phyloP scores from a whole-genome alignment of 257 asterid genomes.

The Linaria vulgaris region DNA sequence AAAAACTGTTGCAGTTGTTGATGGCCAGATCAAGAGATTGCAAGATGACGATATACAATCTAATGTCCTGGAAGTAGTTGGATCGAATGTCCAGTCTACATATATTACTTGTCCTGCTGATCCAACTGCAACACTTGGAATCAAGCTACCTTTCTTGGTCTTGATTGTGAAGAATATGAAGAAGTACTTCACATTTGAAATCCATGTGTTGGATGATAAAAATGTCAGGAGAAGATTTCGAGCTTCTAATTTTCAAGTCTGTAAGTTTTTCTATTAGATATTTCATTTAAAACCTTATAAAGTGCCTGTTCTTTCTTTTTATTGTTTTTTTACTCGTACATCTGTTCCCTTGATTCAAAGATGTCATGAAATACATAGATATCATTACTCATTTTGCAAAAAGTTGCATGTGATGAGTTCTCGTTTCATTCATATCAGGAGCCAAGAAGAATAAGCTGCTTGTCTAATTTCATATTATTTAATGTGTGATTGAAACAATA shows the following conservation, averaged over 20 bases:
- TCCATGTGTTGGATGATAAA: conserved; percentile 98
- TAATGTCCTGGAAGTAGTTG: conserved; percentile 77
- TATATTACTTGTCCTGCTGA: conserved; percentile 96
- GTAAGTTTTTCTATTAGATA: conserved; percentile 60
- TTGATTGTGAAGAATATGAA: conserved; percentile 80
- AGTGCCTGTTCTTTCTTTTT: conserved; percentile 4
- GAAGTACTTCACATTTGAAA: conserved; percentile 94
- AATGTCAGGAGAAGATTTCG: conserved; percentile 94
- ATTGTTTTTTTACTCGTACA: not conserved
- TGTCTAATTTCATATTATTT: not conserved
- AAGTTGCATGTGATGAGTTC: conserved; percentile 2
- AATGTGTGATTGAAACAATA: not conserved
- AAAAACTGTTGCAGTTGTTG: conserved; percentile 54
- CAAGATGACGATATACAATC: conserved; percentile 97
- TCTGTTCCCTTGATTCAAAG: conserved; percentile 10
- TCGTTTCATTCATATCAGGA: no score
- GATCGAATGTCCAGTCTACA: conserved; percentile 80
- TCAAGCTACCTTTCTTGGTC: conserved; percentile 90
- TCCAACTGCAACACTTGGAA: conserved; percentile 92
- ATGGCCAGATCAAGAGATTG: conserved; percentile 82
- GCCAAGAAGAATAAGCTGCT: conserved; percentile 9
- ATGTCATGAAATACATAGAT: conserved; percentile 2
- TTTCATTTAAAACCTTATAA: conserved; percentile 18
- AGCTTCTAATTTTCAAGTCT: conserved; percentile 97
- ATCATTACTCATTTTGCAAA: not conserved